Conservation (phyloP, 2,329 filamentous ascomycete genomes). For the Zymoseptoria tritici region DNA sequence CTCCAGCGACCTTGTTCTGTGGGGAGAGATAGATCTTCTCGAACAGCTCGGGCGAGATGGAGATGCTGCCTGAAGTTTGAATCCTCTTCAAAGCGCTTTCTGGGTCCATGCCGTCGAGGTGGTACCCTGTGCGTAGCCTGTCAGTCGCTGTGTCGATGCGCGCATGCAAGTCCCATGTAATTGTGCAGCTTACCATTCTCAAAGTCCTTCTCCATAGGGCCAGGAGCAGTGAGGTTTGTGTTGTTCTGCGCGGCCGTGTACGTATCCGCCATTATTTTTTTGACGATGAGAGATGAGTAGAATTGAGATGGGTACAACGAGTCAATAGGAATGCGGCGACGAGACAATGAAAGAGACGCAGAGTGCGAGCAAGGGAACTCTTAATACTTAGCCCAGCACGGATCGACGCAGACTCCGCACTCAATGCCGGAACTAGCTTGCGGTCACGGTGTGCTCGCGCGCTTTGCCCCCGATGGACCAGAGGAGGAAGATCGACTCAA, state of each 20-base stretch:
- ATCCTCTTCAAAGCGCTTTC: conserved; percentile 38
- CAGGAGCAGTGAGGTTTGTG: conserved; percentile 20
- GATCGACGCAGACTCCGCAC: conserved; percentile 12
- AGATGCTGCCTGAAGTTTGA: conserved; percentile 47
- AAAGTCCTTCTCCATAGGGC: conserved; percentile 41
- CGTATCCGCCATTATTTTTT: conserved; percentile 9
- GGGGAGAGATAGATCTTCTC: conserved; percentile 48
- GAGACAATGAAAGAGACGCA: conserved; percentile 2
- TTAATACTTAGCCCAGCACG: conserved; percentile 10
- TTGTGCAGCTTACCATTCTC: conserved; percentile 20
- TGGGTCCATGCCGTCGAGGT: conserved; percentile 29
- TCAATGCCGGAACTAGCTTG: conserved; percentile 7
- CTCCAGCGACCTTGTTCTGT: conserved; percentile 43
- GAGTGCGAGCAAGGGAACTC: conserved; percentile 8
- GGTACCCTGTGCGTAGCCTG: conserved; percentile 19
- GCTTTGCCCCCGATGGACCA: conserved; percentile 10
- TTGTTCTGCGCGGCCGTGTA: conserved; percentile 24
- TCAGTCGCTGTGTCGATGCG: not conserved
- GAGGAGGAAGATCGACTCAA: conserved; percentile 3
- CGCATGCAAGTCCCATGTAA: not conserved
- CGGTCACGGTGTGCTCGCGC: conserved; percentile 8
- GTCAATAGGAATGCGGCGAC: conserved; percentile 1
- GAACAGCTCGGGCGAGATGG: conserved; percentile 47
- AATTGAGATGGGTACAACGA: not conserved
- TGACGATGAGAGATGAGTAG: conserved; percentile 2